Base-by-base conservation (phyloP, 2,329 filamentous ascomycete species). In the Rhynchosporium agropyri region DNA sequence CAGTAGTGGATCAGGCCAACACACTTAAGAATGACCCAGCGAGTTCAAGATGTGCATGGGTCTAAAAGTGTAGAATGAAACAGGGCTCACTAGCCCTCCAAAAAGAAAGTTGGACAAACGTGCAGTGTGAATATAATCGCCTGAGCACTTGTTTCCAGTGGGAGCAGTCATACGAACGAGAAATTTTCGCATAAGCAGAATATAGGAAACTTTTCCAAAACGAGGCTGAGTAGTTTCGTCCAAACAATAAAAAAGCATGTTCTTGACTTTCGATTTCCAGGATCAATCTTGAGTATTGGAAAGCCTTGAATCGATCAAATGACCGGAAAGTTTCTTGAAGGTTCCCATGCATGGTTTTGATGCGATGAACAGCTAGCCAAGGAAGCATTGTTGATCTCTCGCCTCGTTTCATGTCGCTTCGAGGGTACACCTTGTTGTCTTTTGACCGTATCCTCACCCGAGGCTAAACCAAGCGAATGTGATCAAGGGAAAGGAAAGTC, bases 121-220 rank as follows among this genome's bases (percentile, higher is more conserved):
- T 8, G 43, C n/a, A 20, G 4, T 3, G 12, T 46, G 43, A 20
- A 20, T 20, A 20, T 20, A n/a, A 46, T 8, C 8, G 20, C 5
- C 9, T n/a, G 43, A n/a, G 20, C 20, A 26, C 43, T 36, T 36
- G 33, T 10, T 6, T 36, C 33, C 33, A 10, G 5, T 46, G n/a
- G 15, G 26, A 54, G 28, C 20, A n/a, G 40, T 54, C 36, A 10
- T 20, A 54, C 51, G 51, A 54, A 54, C 38, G 8, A 28, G 51
- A 54, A 54, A 54, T 20, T 7, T n/a, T 54, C 51, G 51, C 51
- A 54, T 54, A 28, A 36, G 38, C 28, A 13, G 26, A 54, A 54
- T 40, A 20, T 28, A 54, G 8, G 15, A 42, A 9, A 54, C 40
- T 10, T 20, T 54, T 54, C 33, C 1, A 42, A 6, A 28, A 26